Evolutionary conservation across 1,139 yeast species (phyloP).

Genomic region (Diutina siamensis): DNA sequence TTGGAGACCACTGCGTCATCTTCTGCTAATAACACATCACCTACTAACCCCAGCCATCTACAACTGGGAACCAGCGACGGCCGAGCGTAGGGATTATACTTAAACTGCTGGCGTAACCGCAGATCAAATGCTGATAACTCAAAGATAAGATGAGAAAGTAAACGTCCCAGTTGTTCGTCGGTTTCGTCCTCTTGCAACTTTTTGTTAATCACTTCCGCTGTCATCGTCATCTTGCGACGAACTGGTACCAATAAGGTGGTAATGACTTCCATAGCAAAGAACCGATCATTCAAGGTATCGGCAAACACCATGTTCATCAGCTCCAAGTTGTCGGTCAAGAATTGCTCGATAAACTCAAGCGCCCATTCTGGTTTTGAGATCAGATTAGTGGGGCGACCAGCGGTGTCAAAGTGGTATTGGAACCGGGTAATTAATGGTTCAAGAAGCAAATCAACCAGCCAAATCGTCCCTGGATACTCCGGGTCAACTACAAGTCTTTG

Average conservation of each 20-base stretch:
- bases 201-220: slow-evolving; percentile 19
- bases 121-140: slow-evolving; percentile 54
- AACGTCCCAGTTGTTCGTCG: slow-evolving; percentile 30
- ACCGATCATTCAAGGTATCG: slow-evolving; percentile 14
- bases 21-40: slow-evolving; percentile 34
- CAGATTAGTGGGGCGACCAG: slow-evolving; percentile 48
- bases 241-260: slow-evolving; percentile 42
- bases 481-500: slow-evolving; percentile 13
- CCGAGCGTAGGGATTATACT: slow-evolving; percentile 37
- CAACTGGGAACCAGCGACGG: slow-evolving; percentile 19
- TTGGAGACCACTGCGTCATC: slow-evolving; percentile 27
- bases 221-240: slow-evolving; percentile 18
- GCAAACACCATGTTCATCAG: slow-evolving; percentile 17
- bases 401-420: slow-evolving; percentile 56
- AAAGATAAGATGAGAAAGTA: slow-evolving; percentile 48
- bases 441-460: slow-evolving; percentile 49
- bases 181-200: slow-evolving; percentile 11
- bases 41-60: slow-evolving; percentile 51
- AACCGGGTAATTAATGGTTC: slow-evolving; percentile 52
- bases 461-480: slow-evolving; percentile 34
- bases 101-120: slow-evolving; percentile 38
- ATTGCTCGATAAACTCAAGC: slow-evolving; percentile 42
- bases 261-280: slow-evolving; percentile 40
- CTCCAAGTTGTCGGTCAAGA: slow-evolving; percentile 32
- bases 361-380: slow-evolving; percentile 76